Evolutionary conservation across 176 grass and related monocot species (phyloP).

Genomic region (Neostapfia colusana): DNA sequence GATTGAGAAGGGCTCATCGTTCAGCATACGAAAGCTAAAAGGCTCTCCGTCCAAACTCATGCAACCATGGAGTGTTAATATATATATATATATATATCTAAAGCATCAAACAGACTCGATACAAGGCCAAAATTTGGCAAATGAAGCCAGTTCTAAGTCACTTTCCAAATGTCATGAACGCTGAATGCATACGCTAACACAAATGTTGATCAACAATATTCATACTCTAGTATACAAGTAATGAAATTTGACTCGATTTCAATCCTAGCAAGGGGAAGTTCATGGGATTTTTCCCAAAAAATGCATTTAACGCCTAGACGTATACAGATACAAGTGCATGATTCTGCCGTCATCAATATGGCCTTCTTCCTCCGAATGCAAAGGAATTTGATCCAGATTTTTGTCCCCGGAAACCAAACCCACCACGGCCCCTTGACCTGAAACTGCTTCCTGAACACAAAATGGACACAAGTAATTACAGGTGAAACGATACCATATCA

Average conservation of each 20-base stretch:
- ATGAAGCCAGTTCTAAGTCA: not conserved
- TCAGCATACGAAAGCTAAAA: not conserved
- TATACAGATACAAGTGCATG: conserved; percentile 20
- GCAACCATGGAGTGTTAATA: not conserved
- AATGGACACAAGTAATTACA: conserved; percentile 12
- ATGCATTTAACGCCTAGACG: conserved; percentile 45
- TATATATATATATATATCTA: not conserved
- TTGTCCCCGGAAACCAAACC: conserved; percentile 51
- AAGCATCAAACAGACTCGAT: not conserved
- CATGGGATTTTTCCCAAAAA: conserved; percentile 35
- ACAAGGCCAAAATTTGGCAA: not conserved
- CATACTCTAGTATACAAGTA: not conserved
- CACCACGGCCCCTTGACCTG: conserved; percentile 57
- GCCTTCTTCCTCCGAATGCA: conserved; percentile 49
- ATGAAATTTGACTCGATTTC: conserved; percentile 12
- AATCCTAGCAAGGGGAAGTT: not conserved
- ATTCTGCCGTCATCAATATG: conserved; percentile 29
- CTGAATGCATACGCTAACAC: not conserved
- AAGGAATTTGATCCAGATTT: conserved; percentile 60
- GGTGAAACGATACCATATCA: not conserved
- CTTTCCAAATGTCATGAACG: not conserved
- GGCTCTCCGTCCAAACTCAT: not conserved
- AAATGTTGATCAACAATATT: not conserved
- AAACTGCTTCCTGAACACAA: conserved; percentile 58
- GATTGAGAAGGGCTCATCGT: not conserved